Percentiles rank a stretch among this genome's conserved stretches.
Evolutionary conservation across 228 moss, liverwort and hornwort genomes (phyloP).

Genomic region (Sphagnum magellanicum): DNA sequence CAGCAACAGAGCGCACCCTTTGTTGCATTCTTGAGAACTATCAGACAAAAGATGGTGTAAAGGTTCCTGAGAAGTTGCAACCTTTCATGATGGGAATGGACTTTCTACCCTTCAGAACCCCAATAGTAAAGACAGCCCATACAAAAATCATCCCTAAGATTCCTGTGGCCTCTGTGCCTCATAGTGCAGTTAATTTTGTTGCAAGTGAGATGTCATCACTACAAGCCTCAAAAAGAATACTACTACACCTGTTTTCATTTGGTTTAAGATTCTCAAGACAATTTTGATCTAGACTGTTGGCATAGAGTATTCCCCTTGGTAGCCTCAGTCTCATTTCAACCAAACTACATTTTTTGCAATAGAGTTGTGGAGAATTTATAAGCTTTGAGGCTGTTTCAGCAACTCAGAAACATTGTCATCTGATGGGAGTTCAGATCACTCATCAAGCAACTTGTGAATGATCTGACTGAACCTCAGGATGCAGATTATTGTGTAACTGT

Average conservation of each 20-base stretch:
- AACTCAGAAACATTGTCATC: no score
- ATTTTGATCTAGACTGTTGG: background rate
- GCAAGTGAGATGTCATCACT: background rate
- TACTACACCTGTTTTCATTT: background rate
- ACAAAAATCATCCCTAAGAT: background rate
- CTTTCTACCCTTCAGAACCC: slow-evolving; percentile 19
- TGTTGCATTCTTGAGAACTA: slow-evolving; percentile 47
- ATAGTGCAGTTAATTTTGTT: background rate
- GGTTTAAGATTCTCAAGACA: background rate
- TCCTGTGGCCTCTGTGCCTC: background rate
- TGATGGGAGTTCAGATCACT: no score
- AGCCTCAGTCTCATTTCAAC: background rate
- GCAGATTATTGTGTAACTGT: no score
- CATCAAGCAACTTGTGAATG: no score
- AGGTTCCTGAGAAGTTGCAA: slow-evolving; percentile 22
- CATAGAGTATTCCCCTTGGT: background rate
- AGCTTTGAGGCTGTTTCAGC: no score
- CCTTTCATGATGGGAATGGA: slow-evolving; percentile 33
- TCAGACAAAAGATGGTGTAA: slow-evolving; percentile 35
- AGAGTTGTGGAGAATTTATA: no score
- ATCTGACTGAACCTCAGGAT: no score
- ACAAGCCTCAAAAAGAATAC: background rate
- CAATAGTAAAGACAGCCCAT: slow-evolving; percentile 9
- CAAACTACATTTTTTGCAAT: no score
- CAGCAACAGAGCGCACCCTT: slow-evolving; percentile 39